Evolutionary conservation across 1,139 yeast genomes (phyloP).

Genomic region (Protomyces arabidopsidicola): DNA sequence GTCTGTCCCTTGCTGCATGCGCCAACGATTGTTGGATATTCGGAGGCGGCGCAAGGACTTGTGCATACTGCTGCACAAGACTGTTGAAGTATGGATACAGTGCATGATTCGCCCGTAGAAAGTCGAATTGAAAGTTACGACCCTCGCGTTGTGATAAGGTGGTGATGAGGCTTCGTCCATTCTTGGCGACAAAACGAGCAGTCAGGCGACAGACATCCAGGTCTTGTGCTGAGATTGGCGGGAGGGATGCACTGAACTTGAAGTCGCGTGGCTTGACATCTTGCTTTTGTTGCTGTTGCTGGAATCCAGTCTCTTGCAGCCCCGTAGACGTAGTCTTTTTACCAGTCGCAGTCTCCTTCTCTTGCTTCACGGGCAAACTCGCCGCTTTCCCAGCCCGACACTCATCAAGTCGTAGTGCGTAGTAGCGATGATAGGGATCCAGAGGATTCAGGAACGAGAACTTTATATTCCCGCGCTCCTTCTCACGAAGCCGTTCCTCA

Average conservation of each 20-base stretch:
- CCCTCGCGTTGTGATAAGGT: conserved; percentile 44
- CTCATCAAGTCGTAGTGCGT: conserved; percentile 44
- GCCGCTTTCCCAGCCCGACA: conserved; percentile 34
- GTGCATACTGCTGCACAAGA: conserved; percentile 56
- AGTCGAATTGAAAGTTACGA: conserved; percentile 60
- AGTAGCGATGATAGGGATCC: conserved; percentile 58
- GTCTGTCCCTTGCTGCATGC: conserved; percentile 36
- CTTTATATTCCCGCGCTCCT: conserved; percentile 49
- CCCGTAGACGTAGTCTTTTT: neutral
- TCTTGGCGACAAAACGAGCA: conserved; percentile 60
- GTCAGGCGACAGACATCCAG: conserved; percentile 64
- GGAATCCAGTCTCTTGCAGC: neutral
- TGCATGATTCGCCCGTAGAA: conserved; percentile 59
- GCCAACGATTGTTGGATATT: conserved; percentile 33
- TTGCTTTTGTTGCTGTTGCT: neutral
- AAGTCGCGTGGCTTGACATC: conserved; percentile 43
- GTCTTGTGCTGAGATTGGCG: conserved; percentile 60
- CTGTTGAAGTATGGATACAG: conserved; percentile 51
- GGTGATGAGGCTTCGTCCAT: conserved; percentile 49
- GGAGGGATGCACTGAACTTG: conserved; percentile 49
- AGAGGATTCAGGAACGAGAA: conserved; percentile 57
- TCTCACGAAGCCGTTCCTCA: conserved; percentile 54
- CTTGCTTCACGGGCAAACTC: conserved; percentile 24
- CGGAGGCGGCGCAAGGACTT: conserved; percentile 40
- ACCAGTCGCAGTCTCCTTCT: neutral